phyloP scores from a whole-genome alignment of 2,329 filamentous ascomycete genomes.

The Neonectria punicea region DNA sequence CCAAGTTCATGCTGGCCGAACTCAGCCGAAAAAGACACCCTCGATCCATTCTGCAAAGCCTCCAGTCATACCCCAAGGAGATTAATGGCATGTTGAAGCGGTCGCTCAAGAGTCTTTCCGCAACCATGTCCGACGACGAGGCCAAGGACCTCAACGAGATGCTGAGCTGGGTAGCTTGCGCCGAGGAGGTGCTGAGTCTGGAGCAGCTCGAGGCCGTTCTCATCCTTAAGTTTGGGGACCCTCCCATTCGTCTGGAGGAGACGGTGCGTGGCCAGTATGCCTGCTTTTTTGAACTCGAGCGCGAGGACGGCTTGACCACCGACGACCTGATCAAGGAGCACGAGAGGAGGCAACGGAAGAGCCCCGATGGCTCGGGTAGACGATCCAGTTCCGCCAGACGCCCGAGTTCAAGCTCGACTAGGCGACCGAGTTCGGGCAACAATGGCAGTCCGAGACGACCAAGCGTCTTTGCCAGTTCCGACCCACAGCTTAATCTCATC shows the following conservation, averaged over 20 bases:
- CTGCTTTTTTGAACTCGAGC: conserved; percentile 58
- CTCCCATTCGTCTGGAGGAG: conserved; percentile 54
- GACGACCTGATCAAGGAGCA: conserved; percentile 54
- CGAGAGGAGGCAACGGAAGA: conserved; percentile 45
- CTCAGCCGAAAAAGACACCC: conserved; percentile 57
- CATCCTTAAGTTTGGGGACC: conserved; percentile 55
- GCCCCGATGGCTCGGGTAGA: conserved; percentile 28
- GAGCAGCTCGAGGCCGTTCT: conserved; percentile 57
- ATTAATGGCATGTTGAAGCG: conserved; percentile 55
- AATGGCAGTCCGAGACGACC: conserved; percentile 31
- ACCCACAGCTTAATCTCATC: conserved; percentile 27
- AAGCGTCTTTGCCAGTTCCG: conserved; percentile 28
- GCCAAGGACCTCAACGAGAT: conserved; percentile 58
- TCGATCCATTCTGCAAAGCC: conserved; percentile 54
- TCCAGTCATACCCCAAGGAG: conserved; percentile 57
- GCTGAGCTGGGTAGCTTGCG: conserved; percentile 58
- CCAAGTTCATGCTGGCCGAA: conserved; percentile 62
- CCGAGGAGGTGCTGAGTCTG: conserved; percentile 55
- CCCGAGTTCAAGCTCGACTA: conserved; percentile 33
- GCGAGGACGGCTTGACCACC: conserved; percentile 56
- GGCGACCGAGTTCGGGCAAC: conserved; percentile 33
- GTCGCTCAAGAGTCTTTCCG: conserved; percentile 55
- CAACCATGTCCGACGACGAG: conserved; percentile 52
- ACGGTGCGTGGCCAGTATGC: conserved; percentile 56
- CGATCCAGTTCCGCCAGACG: conserved; percentile 38